Conservation (phyloP, 345 rosid genomes). For the Bruguiera parviflora region DNA sequence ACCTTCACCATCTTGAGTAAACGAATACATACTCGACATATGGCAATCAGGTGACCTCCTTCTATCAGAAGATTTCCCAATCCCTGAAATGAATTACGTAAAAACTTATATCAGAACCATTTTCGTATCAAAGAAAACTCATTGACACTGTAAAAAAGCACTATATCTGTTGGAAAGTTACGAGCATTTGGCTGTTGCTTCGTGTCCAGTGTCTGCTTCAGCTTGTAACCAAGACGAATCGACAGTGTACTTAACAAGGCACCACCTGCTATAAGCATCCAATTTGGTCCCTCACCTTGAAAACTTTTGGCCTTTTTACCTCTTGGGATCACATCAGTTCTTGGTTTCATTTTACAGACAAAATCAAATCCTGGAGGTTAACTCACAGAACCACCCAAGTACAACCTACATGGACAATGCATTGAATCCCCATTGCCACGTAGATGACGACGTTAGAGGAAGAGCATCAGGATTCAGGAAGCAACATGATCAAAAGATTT, state of each 20-base stretch:
- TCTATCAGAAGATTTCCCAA: conserved; percentile 35
- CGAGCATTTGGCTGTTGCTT: conserved; percentile 49
- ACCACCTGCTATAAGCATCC: conserved; percentile 91
- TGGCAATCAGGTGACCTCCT: conserved; percentile 44
- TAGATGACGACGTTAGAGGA: background rate
- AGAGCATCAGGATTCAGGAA: conserved; percentile 2
- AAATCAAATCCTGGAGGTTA: conserved; percentile 15
- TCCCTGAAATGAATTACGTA: conserved; percentile 36
- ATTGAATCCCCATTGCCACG: conserved; percentile 20
- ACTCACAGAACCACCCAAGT: conserved; percentile 44
- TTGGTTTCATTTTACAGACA: conserved; percentile 60
- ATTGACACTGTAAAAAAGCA: conserved; percentile 12
- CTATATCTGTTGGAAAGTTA: conserved; percentile 38
- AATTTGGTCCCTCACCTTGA: conserved; percentile 69
- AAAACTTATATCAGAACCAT: conserved; percentile 20
- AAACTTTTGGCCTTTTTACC: conserved; percentile 43
- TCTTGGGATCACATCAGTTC: conserved; percentile 45
- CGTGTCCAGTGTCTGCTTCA: conserved; percentile 64
- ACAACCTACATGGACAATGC: conserved; percentile 39
- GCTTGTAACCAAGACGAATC: conserved; percentile 80
- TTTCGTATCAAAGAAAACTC: background rate
- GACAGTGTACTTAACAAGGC: conserved; percentile 92
- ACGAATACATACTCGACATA: conserved; percentile 46
- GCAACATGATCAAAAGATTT: background rate
- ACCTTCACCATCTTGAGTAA: conserved; percentile 46